These are phyloP conservation scores for Harringtonia lauricola DNA, from an alignment of 2,329 filamentous ascomycete genomes.

Conservation along the genomic window DNA sequence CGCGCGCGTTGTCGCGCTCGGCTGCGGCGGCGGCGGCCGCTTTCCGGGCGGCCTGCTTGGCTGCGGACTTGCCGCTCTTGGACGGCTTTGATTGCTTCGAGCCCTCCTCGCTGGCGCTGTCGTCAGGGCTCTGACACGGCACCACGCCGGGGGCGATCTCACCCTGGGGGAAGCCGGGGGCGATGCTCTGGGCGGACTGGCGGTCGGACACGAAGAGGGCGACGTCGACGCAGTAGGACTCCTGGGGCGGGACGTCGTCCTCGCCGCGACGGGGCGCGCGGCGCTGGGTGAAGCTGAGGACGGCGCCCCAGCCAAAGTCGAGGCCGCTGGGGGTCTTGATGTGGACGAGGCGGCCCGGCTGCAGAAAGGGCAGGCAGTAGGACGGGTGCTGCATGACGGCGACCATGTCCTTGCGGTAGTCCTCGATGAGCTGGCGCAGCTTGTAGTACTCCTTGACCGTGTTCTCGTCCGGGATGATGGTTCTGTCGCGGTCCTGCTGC, in stretches of 20 bases:
- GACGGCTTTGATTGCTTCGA: not conserved
- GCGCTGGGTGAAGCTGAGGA: constrained; percentile 62
- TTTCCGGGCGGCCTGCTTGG: not conserved
- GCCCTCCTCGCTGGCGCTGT: constrained; percentile 19
- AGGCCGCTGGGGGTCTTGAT: constrained; percentile 64
- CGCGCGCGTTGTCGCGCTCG: constrained; percentile 31
- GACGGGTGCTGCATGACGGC: constrained; percentile 85
- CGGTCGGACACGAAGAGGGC: constrained; percentile 48
- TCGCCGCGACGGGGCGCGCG: constrained; percentile 51
- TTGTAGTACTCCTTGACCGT: constrained; percentile 93
- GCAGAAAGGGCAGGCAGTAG: constrained; percentile 74
- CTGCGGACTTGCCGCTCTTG: constrained; percentile 1
- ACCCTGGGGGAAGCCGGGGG: constrained; percentile 21
- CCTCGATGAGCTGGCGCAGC: constrained; percentile 71
- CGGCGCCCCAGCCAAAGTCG: constrained; percentile 92
- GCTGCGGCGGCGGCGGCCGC: not conserved
- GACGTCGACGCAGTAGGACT: constrained; percentile 75
- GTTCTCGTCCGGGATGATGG: constrained; percentile 74
- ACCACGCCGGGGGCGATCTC: constrained; percentile 56
- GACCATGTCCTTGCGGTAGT: constrained; percentile 80
- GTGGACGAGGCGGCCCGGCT: constrained; percentile 76
- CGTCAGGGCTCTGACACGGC: constrained; percentile 39
- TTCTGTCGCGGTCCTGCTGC: constrained; percentile 61
- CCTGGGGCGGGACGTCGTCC: constrained; percentile 60
- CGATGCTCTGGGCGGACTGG: constrained; percentile 32